Evolutionary conservation across 2,329 filamentous ascomycete species (phyloP), one percentile per base, ranked within the genome.

Genomic region (Calonectria pteridis): DNA sequence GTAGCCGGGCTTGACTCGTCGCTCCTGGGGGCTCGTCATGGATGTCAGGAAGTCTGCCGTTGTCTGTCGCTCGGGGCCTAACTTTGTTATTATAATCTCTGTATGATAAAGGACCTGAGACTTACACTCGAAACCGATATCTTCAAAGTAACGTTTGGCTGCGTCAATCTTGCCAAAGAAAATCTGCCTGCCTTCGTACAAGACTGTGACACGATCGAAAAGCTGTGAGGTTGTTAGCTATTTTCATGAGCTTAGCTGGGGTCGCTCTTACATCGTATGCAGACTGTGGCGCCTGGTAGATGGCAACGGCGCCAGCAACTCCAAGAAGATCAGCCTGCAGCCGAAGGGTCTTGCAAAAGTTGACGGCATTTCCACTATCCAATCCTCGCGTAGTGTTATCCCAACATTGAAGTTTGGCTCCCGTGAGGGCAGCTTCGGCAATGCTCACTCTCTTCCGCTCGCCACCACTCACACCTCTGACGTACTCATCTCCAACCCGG

Each of bases 381-480:
- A 83, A 28, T 0, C 82, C 82, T 0, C 82, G 67, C 0, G 82
- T 83, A 0, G 80, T 80, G 2, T 83, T 83, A 11, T 83, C 82
- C 82, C 82, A 83, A 46, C 82, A 83, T 55, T 81, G 80, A 6
- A 82, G n/a, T 55, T 79, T 81, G 0, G 79, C 78, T 0, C 79
- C 77, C 0, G 77, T 81, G 0, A 81, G 77, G 0, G 78, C 76
- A 0, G 93, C 94, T 82, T 96, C 94, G 0, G 93, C 93, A 76
- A 96, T 95, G 37, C 92, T 93, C 10, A 95, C 93, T 78, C 94
- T 92, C 83, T 95, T 95, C 13, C 94, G 87, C 84, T 96, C 94
- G 65, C 94, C 94, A 76, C 94, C 94, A 62, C 92, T 94, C 0
- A 96, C 92, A 80, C 94, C 94, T 49, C 93, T 90, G 6, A 93